Evolutionary conservation across 495 filamentous ascomycete genomes (phyloP), one percentile per base, ranked within the genome.

Genomic region (Penicillium pulvis): DNA sequence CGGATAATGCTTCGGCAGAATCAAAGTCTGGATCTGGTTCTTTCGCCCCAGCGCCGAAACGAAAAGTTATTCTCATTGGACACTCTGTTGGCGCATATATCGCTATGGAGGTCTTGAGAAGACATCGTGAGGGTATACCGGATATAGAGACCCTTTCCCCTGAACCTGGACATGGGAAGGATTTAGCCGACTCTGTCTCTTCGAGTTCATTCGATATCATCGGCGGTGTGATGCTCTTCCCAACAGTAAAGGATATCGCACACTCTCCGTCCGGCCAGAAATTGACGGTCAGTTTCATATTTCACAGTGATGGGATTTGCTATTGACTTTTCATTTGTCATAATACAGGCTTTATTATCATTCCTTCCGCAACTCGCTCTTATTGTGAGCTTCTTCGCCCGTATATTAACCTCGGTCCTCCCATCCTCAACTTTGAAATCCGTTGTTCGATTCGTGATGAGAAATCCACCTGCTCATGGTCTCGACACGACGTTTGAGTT

Each of bases 71-170:
- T 23, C 76, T 98, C 6, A 84, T 95, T 28, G 91, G 90, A 1
- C 91, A 96, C 68, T 93, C 90, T 0, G 89, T 96, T 2, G 91
- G 91, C 23, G 74, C 84, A 0, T 95, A 90, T 67, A 87, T 96
- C 9, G 70, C 83, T n/a, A 79, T 93, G 61, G 90, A 94, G 72
- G 68, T 90, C 8, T 77, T 91, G 28, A 74, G 85, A 36, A 76
- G 82, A 17, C 80, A 85, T 44, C 66, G 73, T 11, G 67, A 77
- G 51, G 56, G 51, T 17, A 46, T 4, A 10, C 23, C 63, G 3
- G 19, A 24, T 3, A 41, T 45, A 42, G 11, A 55, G 23, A 24
- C 5, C 16, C 16, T 6, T 41, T 2, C 14, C 14, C 6, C 39
- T 7, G 20, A 23, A 23, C 20, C 20, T 23, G 20, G 2, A 1